A percentile compares a stretch with the other conserved stretches of the same genome.
These are phyloP conservation scores for Microbotryomycetes sp. DNA, from an alignment of 1,284 basidiomycete genomes.

Conservation along the genomic window DNA sequence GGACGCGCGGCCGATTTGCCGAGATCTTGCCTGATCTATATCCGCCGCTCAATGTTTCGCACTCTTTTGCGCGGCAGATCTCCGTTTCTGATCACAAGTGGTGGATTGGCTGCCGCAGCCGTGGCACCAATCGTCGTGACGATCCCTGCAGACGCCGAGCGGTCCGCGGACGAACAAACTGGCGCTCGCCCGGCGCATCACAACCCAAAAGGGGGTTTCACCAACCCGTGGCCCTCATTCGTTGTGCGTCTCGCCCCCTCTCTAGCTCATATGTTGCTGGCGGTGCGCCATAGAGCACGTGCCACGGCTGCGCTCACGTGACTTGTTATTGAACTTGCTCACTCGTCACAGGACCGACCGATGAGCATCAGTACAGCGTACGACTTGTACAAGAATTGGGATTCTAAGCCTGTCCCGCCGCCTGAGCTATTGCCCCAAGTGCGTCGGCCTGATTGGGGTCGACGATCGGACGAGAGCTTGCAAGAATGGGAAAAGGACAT, in stretches of 20 bases:
- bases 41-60: not conserved
- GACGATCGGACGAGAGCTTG: not conserved
- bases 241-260: no score
- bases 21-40: no score
- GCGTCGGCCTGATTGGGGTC: slow-evolving; percentile 23
- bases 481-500: slow-evolving; percentile 41
- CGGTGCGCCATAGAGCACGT: no score
- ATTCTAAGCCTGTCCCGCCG: slow-evolving; percentile 12
- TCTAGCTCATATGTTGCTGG: no score
- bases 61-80: not conserved
- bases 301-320: no score
- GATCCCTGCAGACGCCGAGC: not conserved
- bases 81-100: not conserved
- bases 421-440: slow-evolving; percentile 24
- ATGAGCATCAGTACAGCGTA: not conserved
- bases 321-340: not conserved
- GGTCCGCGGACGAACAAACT: not conserved
- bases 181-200: no score
- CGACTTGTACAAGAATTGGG: not conserved
- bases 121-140: not conserved
- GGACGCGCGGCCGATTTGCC: no score
- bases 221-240: slow-evolving; percentile 26
- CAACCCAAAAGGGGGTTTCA: slow-evolving; percentile 17
- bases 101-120: not conserved
- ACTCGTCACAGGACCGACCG: no score